Evolutionary conservation across 2,329 filamentous ascomycete genomes (phyloP).

Genomic region (Cladobotryum mycophilum): DNA sequence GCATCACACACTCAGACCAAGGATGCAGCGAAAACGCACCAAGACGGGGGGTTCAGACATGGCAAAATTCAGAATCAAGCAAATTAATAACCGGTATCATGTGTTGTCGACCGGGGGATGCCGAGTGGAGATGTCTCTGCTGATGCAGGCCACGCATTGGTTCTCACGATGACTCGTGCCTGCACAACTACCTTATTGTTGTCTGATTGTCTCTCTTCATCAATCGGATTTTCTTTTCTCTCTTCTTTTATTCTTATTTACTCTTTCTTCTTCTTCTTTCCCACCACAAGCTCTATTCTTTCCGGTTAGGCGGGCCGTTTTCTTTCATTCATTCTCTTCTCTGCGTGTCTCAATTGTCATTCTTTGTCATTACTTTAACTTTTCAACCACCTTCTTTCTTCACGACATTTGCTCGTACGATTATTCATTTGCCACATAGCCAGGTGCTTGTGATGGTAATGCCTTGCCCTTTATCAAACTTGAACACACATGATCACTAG

Average conservation of each 20-base stretch:
- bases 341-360: neutral
- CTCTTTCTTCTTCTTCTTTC: slow-evolving; percentile 1
- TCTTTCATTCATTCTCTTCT: neutral
- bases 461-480: neutral
- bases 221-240: slow-evolving; percentile 2
- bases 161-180: neutral
- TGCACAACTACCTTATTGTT: slow-evolving; percentile 8
- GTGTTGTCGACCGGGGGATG: slow-evolving; percentile 2
- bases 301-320: slow-evolving; percentile 3
- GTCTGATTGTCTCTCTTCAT: slow-evolving; percentile 12
- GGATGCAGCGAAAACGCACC: slow-evolving; percentile 5
- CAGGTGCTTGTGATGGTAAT: slow-evolving; percentile 9
- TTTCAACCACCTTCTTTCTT: neutral
- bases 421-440: slow-evolving; percentile 2
- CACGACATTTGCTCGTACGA: neutral
- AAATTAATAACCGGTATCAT: slow-evolving; percentile 1
- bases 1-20: slow-evolving; percentile 2
- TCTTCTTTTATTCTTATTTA: neutral
- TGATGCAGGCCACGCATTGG: too few species aligned
- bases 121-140: slow-evolving; percentile 1
- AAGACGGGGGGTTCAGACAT: slow-evolving; percentile 2
- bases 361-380: neutral
- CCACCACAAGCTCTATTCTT: neutral
- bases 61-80: slow-evolving; percentile 3
- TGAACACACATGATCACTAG: neutral